Evolutionary conservation across 371 early-diverging fungal species (phyloP), one percentile per base, ranked within the genome.

Genomic region (Lichtheimia hyalospora): DNA sequence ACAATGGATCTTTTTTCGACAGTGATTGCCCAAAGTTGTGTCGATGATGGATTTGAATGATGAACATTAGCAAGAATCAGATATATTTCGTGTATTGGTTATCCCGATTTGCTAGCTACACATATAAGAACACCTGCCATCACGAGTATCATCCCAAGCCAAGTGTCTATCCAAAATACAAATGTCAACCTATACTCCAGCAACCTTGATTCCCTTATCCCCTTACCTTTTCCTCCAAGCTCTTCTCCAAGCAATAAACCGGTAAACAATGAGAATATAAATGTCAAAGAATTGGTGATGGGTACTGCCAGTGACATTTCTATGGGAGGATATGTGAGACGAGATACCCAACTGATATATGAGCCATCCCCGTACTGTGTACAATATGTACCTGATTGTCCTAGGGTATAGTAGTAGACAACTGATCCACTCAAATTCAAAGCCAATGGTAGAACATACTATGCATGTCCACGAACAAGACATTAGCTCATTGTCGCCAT

Each of bases 221-320:
- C 6, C 21, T 77, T 81, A 66, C 75, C 73, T 60, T 72, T 67
- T 8, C 90, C 90, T 20, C 75, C 74, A 21, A 86, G 67, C 49
- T 85, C 72, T 62, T 96, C 95, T 5, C 94, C 94, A 7, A 95
- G 62, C 3, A 89, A 65, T n/a, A 83, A 70, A 3, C 95, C 95
- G 2, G 93, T 90, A 14, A 96, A 61, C 16, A 88, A 69, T 0
- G 96, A 95, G 60, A 94, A 89, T 39, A 92, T 85, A 65, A 96
- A 88, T 0, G 96, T 92, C 57, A 96, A 74, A 39, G 94, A 90
- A 71, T 94, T 96, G 43, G 94, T 90, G 24, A 96, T 91, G 0
- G 96, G 96, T 14, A 96, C 95, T 12, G 94, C 95, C 39, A 94
- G 71, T n/a, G 95, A 94, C 54, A 97, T 81, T 62, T 96, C 96